Evolutionary conservation across 306 rosid genomes (phyloP).

Genomic region (Phaseolus lunatus): DNA sequence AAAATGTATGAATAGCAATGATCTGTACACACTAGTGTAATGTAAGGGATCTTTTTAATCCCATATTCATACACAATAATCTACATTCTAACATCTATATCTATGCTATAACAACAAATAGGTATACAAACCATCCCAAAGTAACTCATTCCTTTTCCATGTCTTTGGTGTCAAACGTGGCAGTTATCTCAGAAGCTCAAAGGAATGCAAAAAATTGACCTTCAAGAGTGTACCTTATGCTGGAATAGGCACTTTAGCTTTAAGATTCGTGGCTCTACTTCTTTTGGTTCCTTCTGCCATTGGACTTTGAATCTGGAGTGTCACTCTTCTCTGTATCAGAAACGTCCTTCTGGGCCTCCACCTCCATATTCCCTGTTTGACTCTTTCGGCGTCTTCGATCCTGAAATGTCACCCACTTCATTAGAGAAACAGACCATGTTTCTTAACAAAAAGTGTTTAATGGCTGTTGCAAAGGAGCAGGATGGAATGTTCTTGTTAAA

Average conservation of each 20-base stretch:
- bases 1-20: slow-evolving; percentile 41
- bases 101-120: slow-evolving; percentile 50
- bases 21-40: slow-evolving; percentile 57
- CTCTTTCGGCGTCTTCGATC: slow-evolving; percentile 72
- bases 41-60: slow-evolving; percentile 46
- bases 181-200: slow-evolving; percentile 49
- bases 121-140: slow-evolving; percentile 46
- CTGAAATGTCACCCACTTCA: slow-evolving; percentile 50
- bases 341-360: slow-evolving; percentile 51
- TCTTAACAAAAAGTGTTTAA: background rate
- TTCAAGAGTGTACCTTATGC: slow-evolving; percentile 39
- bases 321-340: slow-evolving; percentile 65
- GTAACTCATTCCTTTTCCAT: slow-evolving; percentile 45
- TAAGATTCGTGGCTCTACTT: slow-evolving; percentile 45
- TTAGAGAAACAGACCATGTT: slow-evolving; percentile 32
- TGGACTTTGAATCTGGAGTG: slow-evolving; percentile 54
- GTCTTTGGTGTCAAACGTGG: slow-evolving; percentile 51
- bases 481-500: background rate
- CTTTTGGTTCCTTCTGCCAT: slow-evolving; percentile 55
- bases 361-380: slow-evolving; percentile 53
- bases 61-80: slow-evolving; percentile 55
- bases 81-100: slow-evolving; percentile 60
- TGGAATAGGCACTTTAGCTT: slow-evolving; percentile 37
- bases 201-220: slow-evolving; percentile 54
- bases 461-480: slow-evolving; percentile 13